Percentiles rank a stretch among this genome's conserved stretches.
phyloP scores from a whole-genome alignment of 2,329 filamentous ascomycete genomes.

The Madurella fahalii region DNA sequence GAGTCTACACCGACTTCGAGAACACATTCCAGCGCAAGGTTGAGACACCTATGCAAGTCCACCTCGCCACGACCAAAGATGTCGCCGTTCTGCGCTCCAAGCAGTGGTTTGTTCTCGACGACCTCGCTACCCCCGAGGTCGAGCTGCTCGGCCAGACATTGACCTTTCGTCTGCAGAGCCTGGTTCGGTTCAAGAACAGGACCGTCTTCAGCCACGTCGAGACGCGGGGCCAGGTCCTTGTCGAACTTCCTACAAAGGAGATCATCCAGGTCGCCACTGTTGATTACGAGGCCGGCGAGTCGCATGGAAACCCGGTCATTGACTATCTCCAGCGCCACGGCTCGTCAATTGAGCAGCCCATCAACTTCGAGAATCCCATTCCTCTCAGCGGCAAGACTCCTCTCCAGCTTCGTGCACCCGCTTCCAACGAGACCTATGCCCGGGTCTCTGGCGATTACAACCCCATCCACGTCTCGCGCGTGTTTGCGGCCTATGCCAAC shows the following conservation, averaged over 20 bases:
- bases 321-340: slow-evolving; percentile 94
- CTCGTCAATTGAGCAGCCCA: slow-evolving; percentile 87
- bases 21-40: slow-evolving; percentile 98
- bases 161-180: slow-evolving; percentile 89
- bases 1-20: slow-evolving; percentile 86
- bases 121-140: slow-evolving; percentile 58
- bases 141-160: slow-evolving; percentile 90
- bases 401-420: slow-evolving; percentile 81
- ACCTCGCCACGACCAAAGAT: slow-evolving; percentile 82
- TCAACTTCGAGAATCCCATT: slow-evolving; percentile 96
- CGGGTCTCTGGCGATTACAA: slow-evolving; percentile 98
- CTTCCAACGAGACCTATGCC: slow-evolving; percentile 96
- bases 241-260: slow-evolving; percentile 95
- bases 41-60: slow-evolving; percentile 91
- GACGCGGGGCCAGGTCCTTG: slow-evolving; percentile 85
- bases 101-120: slow-evolving; percentile 92
- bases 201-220: slow-evolving; percentile 85
- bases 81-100: slow-evolving; percentile 92
- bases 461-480: slow-evolving; percentile 95
- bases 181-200: slow-evolving; percentile 93
- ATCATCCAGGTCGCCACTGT: slow-evolving; percentile 96
- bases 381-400: slow-evolving; percentile 90
- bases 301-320: slow-evolving; percentile 92
- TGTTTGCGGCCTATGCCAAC: slow-evolving; percentile 94
- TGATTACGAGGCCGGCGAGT: slow-evolving; percentile 86